Evolutionary conservation across 2,329 filamentous ascomycete genomes (phyloP).

Genomic region (Ceratocystis alfenasii): DNA sequence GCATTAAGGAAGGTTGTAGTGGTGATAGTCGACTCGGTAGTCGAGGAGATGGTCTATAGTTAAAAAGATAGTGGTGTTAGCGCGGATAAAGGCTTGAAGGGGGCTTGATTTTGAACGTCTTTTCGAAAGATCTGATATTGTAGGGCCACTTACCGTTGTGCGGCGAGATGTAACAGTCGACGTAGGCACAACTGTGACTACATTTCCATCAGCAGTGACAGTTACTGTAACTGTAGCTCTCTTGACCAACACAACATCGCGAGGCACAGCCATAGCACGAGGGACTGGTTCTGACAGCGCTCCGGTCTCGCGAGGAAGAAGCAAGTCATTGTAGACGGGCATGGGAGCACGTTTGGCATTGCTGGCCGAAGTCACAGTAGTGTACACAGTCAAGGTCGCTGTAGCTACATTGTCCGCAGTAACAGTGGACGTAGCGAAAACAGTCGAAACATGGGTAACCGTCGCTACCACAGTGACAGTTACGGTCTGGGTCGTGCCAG

Average conservation of each 20-base stretch:
- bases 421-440: constrained; percentile 31
- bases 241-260: constrained; percentile 14
- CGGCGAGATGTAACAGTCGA: constrained; percentile 20
- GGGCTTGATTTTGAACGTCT: neutral
- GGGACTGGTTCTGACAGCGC: constrained; percentile 16
- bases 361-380: constrained; percentile 28
- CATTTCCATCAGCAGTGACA: constrained; percentile 27
- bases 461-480: constrained; percentile 27
- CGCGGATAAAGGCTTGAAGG: neutral
- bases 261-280: neutral
- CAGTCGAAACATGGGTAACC: constrained; percentile 31
- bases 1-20: constrained; percentile 27
- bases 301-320: constrained; percentile 26
- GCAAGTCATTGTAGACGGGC: constrained; percentile 22
- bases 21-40: constrained; percentile 26
- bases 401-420: constrained; percentile 30
- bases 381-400: constrained; percentile 30
- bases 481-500: constrained; percentile 27
- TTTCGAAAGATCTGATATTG: neutral
- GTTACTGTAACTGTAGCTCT: constrained; percentile 27
- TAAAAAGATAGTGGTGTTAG: neutral
- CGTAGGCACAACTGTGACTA: constrained; percentile 26
- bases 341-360: constrained; percentile 29
- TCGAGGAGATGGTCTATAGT: constrained; percentile 24
- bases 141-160: constrained; percentile 12